Evolutionary conservation across 257 asterid genomes (phyloP).

Genomic region (Paraleonurus japonicus): DNA sequence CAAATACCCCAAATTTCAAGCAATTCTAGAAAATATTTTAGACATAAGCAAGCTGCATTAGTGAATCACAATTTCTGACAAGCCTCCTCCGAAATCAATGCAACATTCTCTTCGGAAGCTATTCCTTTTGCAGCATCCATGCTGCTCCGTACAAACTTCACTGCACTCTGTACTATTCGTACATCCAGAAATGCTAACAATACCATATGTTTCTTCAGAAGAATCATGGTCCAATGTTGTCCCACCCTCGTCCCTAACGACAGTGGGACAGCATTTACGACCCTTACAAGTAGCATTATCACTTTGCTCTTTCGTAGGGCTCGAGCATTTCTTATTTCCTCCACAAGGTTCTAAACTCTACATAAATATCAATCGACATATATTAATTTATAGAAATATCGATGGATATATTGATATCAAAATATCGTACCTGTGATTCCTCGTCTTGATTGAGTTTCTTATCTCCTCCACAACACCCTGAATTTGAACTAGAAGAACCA

Average conservation of each 20-base stretch:
- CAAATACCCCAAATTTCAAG: neutral
- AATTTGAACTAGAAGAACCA: neutral
- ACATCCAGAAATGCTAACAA: neutral
- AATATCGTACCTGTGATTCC: neutral
- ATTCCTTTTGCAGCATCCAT: conserved; percentile 39
- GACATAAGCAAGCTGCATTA: neutral
- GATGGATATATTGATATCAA: neutral
- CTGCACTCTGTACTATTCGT: neutral
- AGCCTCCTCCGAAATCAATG: conserved; percentile 30
- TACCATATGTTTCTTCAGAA: conserved; percentile 8
- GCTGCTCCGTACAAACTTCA: conserved; percentile 6
- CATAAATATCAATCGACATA: too few relatives aligned
- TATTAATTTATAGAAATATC: too few relatives aligned
- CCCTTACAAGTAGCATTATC: neutral
- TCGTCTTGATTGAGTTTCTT: neutral
- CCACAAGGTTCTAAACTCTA: neutral
- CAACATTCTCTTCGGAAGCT: conserved; percentile 55
- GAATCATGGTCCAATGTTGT: conserved; percentile 5
- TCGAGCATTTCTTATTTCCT: neutral
- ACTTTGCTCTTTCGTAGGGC: neutral
- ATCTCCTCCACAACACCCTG: neutral
- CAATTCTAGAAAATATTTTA: neutral
- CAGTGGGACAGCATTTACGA: neutral
- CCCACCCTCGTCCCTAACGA: neutral
- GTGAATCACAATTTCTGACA: conserved; percentile 57